Percentiles rank a stretch among this genome's conserved stretches.
phyloP scores from a whole-genome alignment of 108 stramenopile species.

The Discostella pseudostelligera region DNA sequence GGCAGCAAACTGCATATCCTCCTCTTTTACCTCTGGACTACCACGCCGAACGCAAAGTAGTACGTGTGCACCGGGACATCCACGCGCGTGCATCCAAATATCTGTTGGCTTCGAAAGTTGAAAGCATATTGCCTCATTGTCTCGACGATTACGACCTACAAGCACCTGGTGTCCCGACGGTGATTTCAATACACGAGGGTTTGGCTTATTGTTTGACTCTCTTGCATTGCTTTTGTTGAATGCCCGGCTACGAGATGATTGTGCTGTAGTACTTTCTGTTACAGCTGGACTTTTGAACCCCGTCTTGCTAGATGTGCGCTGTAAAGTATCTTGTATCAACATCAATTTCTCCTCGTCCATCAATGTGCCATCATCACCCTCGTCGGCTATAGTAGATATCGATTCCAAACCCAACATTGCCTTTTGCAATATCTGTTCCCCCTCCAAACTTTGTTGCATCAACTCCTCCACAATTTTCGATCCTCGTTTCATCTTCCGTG shows the following conservation, averaged over 20 bases:
- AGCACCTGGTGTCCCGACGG: constrained; percentile 76
- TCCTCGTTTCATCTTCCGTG: constrained; percentile 82
- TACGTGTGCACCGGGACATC: constrained; percentile 87
- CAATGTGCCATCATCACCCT: constrained; percentile 15
- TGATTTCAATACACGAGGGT: constrained; percentile 59
- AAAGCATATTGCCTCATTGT: constrained; percentile 83
- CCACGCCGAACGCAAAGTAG: constrained; percentile 69
- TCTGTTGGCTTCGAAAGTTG: constrained; percentile 69
- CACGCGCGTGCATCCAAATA: constrained; percentile 85
- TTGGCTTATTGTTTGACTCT: constrained; percentile 34
- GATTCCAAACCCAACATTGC: constrained; percentile 54
- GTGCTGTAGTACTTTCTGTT: constrained; percentile 7
- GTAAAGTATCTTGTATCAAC: constrained; percentile 61
- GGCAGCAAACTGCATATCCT: constrained; percentile 77
- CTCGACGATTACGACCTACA: constrained; percentile 82
- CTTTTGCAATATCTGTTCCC: constrained; percentile 48
- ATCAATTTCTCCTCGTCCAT: constrained; percentile 60
- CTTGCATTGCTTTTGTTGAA: constrained; percentile 23
- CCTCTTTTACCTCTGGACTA: constrained; percentile 56
- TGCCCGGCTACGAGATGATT: constrained; percentile 10
- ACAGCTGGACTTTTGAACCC: constrained; percentile 50
- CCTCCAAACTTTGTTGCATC: constrained; percentile 51
- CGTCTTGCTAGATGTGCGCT: constrained; percentile 57
- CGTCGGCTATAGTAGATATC: constrained; percentile 17
- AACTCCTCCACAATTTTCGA: constrained; percentile 64